phyloP scores from a whole-genome alignment of 2,329 filamentous ascomycete species.

The Ascochyta fabae region DNA sequence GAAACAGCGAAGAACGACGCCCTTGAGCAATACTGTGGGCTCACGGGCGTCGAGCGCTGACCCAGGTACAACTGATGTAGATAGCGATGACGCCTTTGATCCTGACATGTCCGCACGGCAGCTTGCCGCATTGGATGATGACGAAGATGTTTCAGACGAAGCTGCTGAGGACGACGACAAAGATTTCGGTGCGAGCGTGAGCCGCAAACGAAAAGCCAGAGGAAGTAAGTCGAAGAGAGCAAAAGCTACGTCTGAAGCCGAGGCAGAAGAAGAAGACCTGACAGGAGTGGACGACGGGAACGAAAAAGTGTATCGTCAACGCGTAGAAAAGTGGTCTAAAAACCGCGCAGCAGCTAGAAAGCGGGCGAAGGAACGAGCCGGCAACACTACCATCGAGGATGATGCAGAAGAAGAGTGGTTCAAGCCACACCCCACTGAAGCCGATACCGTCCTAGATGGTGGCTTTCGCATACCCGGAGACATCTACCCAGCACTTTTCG shows the following conservation, averaged over 20 bases:
- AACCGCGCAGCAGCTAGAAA: conserved; percentile 66
- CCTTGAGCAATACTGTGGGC: conserved; percentile 12
- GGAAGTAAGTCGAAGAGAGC: conserved; percentile 36
- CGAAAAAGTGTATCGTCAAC: conserved; percentile 76
- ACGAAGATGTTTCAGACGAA: conserved; percentile 45
- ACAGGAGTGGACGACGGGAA: conserved; percentile 85
- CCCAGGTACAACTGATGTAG: conserved; percentile 33
- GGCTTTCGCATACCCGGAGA: conserved; percentile 86
- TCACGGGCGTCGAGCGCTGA: conserved; percentile 29
- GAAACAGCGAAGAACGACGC: conserved; percentile 47
- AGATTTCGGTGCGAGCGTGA: conserved; percentile 30
- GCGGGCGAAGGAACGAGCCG: conserved; percentile 50
- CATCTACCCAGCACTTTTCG: conserved; percentile 89
- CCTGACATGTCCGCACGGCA: conserved; percentile 50
- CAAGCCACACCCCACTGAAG: conserved; percentile 81
- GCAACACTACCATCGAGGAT: conserved; percentile 35
- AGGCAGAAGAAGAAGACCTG: conserved; percentile 59
- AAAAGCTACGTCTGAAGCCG: conserved; percentile 27
- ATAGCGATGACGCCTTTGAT: conserved; percentile 52
- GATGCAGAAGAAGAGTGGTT: conserved; percentile 72
- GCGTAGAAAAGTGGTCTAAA: conserved; percentile 77
- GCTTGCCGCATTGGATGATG: conserved; percentile 49
- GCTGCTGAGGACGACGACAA: conserved; percentile 49
- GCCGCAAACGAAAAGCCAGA: conserved; percentile 48
- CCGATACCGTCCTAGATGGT: conserved; percentile 77